Evolutionary conservation across 2,329 filamentous ascomycete species (phyloP), one percentile per base, ranked within the genome.

Genomic region (Orbilia blumenaviensis): DNA sequence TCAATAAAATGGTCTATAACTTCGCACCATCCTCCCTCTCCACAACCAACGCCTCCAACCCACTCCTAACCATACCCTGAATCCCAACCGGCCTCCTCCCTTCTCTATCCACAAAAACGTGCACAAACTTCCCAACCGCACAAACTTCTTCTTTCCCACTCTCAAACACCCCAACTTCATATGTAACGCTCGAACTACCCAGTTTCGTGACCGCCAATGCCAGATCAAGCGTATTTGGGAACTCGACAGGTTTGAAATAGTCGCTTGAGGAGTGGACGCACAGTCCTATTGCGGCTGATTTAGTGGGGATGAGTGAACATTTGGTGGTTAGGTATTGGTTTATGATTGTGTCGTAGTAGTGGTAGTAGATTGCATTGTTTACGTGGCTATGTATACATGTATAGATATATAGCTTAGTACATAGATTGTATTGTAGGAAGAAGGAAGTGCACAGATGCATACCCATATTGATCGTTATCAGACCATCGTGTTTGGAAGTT

Each of bases 331-430:
- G 88, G 82, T 95, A 98, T 56, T 90, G 87, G 83, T 97, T 98
- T 82, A 96, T 89, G 72, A 96, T 88, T 0, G 92, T 94, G 84
- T 98, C 94, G 82, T 96, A 95, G 68, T 96, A 86, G 77, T 91
- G 90, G 80, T 92, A 92, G 83, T 97, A 97, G 64, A 95, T 87
- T 42, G 90, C 91, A 82, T 96, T 97, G 84, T 97, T 97, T 86
- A 96, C 89, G 82, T 98, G 94, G 76, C 92, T 75, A 25, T 36
- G 4, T 42, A 29, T 42, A 52, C 1, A 61, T 50, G 18, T 1
- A 50, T 58, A 32, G 29, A 14, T n/a, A 21, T 87, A n/a, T 83
- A 95, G 97, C 29, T 92, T 96, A 95, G 84, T 97, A 93, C 82
- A 96, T 96, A 83, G 97, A 93, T 82, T 89, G 90, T 92, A 92